Conservation (phyloP, 2,329 filamentous ascomycete species). For the Leptographium radiaticola region DNA sequence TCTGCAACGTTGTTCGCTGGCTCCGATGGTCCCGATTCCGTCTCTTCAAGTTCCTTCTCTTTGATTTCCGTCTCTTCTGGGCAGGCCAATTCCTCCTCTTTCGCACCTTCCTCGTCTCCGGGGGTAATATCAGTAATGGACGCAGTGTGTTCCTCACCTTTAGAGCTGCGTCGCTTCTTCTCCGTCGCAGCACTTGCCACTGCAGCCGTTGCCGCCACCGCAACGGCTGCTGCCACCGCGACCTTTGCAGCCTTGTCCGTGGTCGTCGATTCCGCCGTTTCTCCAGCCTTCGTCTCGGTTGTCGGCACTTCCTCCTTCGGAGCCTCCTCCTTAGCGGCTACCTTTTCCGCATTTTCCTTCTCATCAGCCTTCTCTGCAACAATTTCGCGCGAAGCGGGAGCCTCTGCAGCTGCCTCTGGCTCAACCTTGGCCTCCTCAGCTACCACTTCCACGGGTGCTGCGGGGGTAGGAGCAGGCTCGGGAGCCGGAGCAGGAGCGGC, state of each 20-base stretch:
- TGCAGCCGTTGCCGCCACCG: neutral
- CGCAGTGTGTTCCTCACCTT: conserved; percentile 4
- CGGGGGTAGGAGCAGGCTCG: neutral
- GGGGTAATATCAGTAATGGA: conserved; percentile 1
- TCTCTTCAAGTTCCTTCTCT: neutral
- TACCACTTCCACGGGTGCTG: neutral
- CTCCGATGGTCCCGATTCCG: neutral
- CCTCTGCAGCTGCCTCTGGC: neutral
- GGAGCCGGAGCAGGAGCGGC: neutral
- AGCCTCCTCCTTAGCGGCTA: neutral
- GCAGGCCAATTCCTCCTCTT: conserved; percentile 10
- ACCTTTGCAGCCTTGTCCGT: neutral
- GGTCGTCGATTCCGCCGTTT: neutral
- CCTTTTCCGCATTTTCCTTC: neutral
- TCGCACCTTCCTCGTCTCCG: conserved; percentile 3
- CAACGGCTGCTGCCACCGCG: neutral
- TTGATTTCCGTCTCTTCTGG: conserved; percentile 17
- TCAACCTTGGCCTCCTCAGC: neutral
- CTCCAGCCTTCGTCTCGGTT: neutral
- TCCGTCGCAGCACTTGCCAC: neutral
- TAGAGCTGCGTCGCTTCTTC: conserved; percentile 1
- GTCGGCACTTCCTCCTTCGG: neutral
- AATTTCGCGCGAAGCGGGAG: neutral
- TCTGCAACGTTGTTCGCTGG: neutral
- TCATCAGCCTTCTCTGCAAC: neutral